Conservation (phyloP, 2,329 filamentous ascomycete species). For the Claviceps arundinis region DNA sequence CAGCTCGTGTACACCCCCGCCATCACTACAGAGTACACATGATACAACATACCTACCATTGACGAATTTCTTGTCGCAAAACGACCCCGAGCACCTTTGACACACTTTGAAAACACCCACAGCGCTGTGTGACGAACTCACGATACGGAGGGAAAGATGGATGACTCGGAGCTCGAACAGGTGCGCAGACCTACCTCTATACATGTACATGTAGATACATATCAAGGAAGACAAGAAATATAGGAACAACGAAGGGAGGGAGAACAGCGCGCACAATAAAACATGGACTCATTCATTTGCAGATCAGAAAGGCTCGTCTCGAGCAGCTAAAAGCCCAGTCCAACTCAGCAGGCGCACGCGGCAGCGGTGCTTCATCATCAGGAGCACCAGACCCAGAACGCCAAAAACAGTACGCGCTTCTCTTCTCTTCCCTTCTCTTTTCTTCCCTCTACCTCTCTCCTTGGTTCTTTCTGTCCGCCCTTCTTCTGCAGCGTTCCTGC, state of each 20-base stretch:
- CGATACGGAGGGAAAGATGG: slow-evolving; percentile 18
- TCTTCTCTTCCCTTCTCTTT: no score
- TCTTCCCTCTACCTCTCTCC: not conserved
- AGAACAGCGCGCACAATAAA: not conserved
- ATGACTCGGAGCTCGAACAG: slow-evolving; percentile 31
- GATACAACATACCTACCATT: no score
- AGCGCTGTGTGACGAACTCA: not conserved
- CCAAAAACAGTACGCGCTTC: slow-evolving; percentile 31
- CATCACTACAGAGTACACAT: no score
- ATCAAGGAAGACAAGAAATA: not conserved
- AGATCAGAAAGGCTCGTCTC: slow-evolving; percentile 86
- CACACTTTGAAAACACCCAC: no score
- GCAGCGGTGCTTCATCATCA: slow-evolving; percentile 19
- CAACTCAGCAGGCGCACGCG: slow-evolving; percentile 30
- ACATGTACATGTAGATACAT: not conserved
- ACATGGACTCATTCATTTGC: slow-evolving; percentile 1
- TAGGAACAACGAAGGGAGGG: not conserved
- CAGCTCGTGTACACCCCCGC: no score
- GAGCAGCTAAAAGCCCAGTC: slow-evolving; percentile 78
- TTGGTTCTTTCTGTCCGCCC: not conserved
- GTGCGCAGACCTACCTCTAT: slow-evolving; percentile 10
- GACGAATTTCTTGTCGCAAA: no score
- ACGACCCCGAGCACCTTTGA: no score
- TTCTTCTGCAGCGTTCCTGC: not conserved
- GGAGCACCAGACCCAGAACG: slow-evolving; percentile 44